Base-by-base conservation (phyloP, 139 green algal species). In the Volvox reticuliferus region DNA sequence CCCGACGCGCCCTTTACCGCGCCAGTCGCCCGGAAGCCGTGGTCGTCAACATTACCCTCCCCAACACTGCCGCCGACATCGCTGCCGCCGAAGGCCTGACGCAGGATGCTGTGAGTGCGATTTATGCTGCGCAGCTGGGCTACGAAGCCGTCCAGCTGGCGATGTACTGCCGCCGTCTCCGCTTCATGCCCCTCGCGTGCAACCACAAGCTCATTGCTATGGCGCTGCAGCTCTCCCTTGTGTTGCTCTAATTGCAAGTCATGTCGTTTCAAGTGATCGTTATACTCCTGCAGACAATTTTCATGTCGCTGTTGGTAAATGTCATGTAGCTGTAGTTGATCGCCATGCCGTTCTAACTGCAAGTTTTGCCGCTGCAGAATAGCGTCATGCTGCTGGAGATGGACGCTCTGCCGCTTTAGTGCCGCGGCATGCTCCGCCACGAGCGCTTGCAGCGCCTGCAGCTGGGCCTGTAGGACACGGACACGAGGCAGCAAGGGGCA, bases 31-130 rank as follows among this genome's bases (percentile, higher is more conserved):
- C 2, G 21, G 21, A 3, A 24, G 65, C 65, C 65, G 12, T 73
- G 24, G 21, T 73, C 65, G 36, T 26, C 36, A 30, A 35, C 76
- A 35, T 2, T 20, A 68, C 36, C 78, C 20, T 6, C 67, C 19
- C 37, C 83, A n/a, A 2, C 68, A 1, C 26, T 69, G 67, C 26
- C 65, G 16, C 24, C 82, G 19, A 12, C 82, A 37, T 37, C 68
- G 24, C 28, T 69, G 63, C 67, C 65, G 28, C 85, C 71, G 32
- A 89, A 89, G 5, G 85, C 85, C 2, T 28, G 30, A 0, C 85
- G 69, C 69, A 89, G n/a, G 35, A 89, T 35, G 65, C 69, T 35
- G 69, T 89, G 85, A 18, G 85, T 89, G 12, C 85, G 85, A 1
- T n/a, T 0, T 36, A 89, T 68, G 2, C 69, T 68, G 0, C n/a